These are phyloP conservation scores for Babesia ovis DNA, from an alignment of 169 alveolate genomes.

Conservation along the genomic window DNA sequence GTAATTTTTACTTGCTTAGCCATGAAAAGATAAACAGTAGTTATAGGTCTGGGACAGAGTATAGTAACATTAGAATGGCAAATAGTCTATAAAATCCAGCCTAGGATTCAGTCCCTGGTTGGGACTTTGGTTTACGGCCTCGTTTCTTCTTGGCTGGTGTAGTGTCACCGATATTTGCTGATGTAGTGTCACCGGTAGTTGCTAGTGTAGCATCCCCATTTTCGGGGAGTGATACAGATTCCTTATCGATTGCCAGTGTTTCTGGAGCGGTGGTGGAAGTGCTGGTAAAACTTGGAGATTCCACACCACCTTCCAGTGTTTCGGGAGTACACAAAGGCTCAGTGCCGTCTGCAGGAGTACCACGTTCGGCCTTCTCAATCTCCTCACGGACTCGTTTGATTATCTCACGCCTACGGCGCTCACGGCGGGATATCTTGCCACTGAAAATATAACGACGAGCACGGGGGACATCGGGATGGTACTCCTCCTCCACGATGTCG, in stretches of 20 bases:
- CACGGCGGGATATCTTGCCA: conserved; percentile 76
- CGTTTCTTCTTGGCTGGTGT: conserved; percentile 1
- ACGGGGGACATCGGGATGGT: conserved; percentile 72
- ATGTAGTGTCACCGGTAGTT: too few relatives aligned
- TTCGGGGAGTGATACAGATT: too few relatives aligned
- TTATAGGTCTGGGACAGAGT: background rate
- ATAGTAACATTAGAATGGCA: too few relatives aligned
- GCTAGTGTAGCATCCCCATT: too few relatives aligned
- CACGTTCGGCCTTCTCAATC: conserved; percentile 1
- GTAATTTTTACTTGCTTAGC: too few relatives aligned
- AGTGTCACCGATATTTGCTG: too few relatives aligned
- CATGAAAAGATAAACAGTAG: too few relatives aligned
- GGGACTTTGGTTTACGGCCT: conserved; percentile 25
- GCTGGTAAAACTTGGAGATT: too few relatives aligned
- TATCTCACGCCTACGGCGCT: conserved; percentile 52
- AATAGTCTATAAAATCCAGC: too few relatives aligned
- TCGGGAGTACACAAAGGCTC: too few relatives aligned
- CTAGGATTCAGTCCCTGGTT: too few relatives aligned
- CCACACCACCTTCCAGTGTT: background rate
- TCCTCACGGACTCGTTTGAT: conserved; percentile 34
- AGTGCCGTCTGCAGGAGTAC: background rate
- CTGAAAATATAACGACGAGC: conserved; percentile 74
- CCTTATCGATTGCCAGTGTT: background rate
- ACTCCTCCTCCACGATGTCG: conserved; percentile 75
- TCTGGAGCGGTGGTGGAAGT: background rate